Evolutionary conservation across 2,329 filamentous ascomycete species (phyloP).

Genomic region (Xylariaceae sp.): DNA sequence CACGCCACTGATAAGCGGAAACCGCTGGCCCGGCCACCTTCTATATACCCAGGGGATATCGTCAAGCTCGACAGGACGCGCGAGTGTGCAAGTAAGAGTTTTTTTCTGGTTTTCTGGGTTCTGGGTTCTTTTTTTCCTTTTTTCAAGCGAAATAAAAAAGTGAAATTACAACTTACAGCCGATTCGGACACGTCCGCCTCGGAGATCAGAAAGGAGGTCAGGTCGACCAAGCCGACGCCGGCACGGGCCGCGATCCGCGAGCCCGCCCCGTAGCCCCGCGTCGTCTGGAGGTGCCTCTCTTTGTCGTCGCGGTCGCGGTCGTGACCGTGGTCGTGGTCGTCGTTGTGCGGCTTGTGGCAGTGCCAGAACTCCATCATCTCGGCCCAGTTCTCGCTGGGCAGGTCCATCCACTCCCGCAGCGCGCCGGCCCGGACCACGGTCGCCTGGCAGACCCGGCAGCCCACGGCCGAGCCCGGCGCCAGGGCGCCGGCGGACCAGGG

Average conservation of each 20-base stretch:
- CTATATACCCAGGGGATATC: conserved; percentile 43
- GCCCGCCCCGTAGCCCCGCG: conserved; percentile 77
- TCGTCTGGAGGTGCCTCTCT: conserved; percentile 43
- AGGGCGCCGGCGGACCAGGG: conserved; percentile 53
- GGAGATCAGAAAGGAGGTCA: conserved; percentile 66
- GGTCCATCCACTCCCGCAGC: conserved; percentile 70
- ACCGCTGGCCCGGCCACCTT: conserved; percentile 48
- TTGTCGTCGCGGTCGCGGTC: too few relatives aligned
- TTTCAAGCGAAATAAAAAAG: too few relatives aligned
- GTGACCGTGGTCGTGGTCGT: conserved; percentile 35
- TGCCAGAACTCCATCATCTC: conserved; percentile 99
- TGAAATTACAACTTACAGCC: conserved; percentile 29
- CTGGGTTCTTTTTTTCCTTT: too few relatives aligned
- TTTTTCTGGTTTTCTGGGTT: too few relatives aligned
- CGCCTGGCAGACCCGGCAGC: conserved; percentile 32
- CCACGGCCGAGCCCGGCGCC: conserved; percentile 28
- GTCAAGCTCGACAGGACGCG: conserved; percentile 5
- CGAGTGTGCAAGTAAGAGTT: too few relatives aligned
- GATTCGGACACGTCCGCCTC: conserved; percentile 53
- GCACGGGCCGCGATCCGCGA: conserved; percentile 60
- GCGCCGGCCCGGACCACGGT: conserved; percentile 29
- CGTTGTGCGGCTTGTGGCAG: conserved; percentile 81
- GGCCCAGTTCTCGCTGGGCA: conserved; percentile 95
- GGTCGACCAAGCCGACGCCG: conserved; percentile 71
- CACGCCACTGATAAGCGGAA: conserved; percentile 41